These are phyloP conservation scores for Zygosaccharomyces rouxii DNA, from an alignment of 805 yeast genomes.

Conservation along the genomic window DNA sequence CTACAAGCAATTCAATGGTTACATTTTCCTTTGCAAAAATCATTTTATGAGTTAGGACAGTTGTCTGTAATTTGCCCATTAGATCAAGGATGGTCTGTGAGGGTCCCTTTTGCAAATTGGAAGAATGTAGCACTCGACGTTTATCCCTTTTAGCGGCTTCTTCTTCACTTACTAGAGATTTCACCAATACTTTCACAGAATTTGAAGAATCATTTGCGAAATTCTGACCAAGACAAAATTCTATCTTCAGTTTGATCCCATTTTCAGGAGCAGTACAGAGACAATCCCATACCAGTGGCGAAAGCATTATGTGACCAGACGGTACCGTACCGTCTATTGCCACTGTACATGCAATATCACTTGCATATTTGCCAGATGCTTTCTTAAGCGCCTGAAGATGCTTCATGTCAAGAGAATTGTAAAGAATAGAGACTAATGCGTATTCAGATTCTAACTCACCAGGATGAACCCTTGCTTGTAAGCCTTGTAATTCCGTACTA, in stretches of 20 bases:
- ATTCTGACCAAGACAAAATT: conserved; percentile 25
- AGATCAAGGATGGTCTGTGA: conserved; percentile 9
- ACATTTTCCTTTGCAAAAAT: conserved; percentile 10
- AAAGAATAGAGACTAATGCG: conserved; percentile 33
- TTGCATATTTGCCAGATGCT: conserved; percentile 16
- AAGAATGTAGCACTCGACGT: neutral
- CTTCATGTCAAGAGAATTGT: conserved; percentile 17
- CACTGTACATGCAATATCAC: conserved; percentile 18
- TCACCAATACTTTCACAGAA: conserved; percentile 3
- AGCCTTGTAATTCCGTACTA: neutral
- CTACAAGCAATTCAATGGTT: conserved; percentile 15
- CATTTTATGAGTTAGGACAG: conserved; percentile 18
- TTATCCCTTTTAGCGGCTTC: conserved; percentile 1
- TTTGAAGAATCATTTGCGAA: neutral
- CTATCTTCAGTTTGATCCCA: conserved; percentile 39
- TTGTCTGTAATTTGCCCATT: conserved; percentile 5
- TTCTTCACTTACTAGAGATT: conserved; percentile 7
- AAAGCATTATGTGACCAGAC: conserved; percentile 37
- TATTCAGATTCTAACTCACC: conserved; percentile 15
- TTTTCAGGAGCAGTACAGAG: conserved; percentile 42
- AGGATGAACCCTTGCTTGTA: conserved; percentile 5
- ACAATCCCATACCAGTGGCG: conserved; percentile 42
- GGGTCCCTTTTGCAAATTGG: neutral
- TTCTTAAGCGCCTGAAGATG: conserved; percentile 31
- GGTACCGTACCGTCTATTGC: conserved; percentile 11